Conservation (phyloP, 495 filamentous ascomycete species). For the Apodospora peruviana region DNA sequence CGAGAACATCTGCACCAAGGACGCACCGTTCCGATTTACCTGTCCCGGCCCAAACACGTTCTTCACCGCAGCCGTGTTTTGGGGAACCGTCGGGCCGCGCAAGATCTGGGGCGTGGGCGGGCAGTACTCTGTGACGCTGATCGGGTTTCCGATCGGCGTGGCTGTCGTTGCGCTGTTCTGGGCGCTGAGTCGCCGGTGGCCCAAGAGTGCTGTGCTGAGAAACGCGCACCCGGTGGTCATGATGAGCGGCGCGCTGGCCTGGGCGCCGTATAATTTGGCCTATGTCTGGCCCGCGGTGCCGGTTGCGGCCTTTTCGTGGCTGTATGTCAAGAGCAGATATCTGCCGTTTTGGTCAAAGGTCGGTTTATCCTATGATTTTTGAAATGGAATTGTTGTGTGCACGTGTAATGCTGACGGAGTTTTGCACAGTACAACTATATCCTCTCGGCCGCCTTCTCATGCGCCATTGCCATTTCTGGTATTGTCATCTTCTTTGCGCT, state of each 20-base stretch:
- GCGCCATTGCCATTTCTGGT: slow-evolving; percentile 30
- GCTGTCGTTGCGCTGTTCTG: slow-evolving; percentile 26
- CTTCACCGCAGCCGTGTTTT: slow-evolving; percentile 40
- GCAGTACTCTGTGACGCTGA: slow-evolving; percentile 29
- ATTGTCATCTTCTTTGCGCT: slow-evolving; percentile 36
- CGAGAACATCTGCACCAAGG: slow-evolving; percentile 29
- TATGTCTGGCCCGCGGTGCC: slow-evolving; percentile 38
- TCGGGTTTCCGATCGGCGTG: slow-evolving; percentile 35
- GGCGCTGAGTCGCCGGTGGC: slow-evolving; percentile 23
- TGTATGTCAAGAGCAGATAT: slow-evolving; percentile 30
- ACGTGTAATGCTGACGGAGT: no score
- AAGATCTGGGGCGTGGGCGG: slow-evolving; percentile 36
- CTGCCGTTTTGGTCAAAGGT: slow-evolving; percentile 39
- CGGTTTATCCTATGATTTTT: no score
- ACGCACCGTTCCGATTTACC: slow-evolving; percentile 34
- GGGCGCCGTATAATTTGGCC: slow-evolving; percentile 32
- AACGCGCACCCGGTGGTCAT: slow-evolving; percentile 37
- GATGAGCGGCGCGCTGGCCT: slow-evolving; percentile 26
- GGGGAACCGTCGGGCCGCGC: slow-evolving; percentile 40
- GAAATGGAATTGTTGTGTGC: no score
- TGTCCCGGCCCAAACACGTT: slow-evolving; percentile 40
- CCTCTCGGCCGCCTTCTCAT: slow-evolving; percentile 27
- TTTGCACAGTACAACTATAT: slow-evolving; percentile 26
- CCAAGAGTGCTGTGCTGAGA: slow-evolving; percentile 26
- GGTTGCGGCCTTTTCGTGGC: slow-evolving; percentile 31